Base-by-base conservation (phyloP, 148 eudicot genomes). In the Talinum fruticosum region DNA sequence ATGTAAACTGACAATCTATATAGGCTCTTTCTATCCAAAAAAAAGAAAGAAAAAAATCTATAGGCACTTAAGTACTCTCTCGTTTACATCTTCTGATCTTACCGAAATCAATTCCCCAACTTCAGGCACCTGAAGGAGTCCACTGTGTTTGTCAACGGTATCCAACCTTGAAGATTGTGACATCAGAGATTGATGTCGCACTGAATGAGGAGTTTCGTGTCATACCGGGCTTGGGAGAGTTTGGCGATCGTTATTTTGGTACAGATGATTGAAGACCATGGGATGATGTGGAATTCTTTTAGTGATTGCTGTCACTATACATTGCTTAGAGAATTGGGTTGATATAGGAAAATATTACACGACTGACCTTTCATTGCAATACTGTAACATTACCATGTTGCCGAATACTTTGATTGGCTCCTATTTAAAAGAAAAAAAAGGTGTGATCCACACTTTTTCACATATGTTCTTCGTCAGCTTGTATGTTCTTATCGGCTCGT, bases 171-270 rank as follows among this genome's bases (percentile, higher is more conserved):
- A 94, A 94, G 80, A 92, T 94, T 5, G 97, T 94, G 69, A 94
- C 98, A 24, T 94, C 98, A 18, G 98, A 94, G 89, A 94, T 94
- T 72, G 98, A 94, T 74, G 90, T 67, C 44, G 86, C 87, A 8
- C 70, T 92, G 78, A 94, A 94, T 66, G 92, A 89, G 66, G 98
- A 94, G 77, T 94, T 38, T 73, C 97, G 93, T 44, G 98, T 94
- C 69, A 89, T 92, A 82, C 98, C 98, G 16, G 98, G 98, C 37
- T 12, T 94, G 88, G 98, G 98, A 34, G 98, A 94, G 82, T 94
- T 94, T 69, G 98, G 98, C 34, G 98, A 94, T 66, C 98, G 98
- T 64, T 94, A 94, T 82, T 94, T 94, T 78, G 98, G 98, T 78
- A 94, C 98, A 45, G 98, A 92, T 79, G 96, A 94, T 81, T 92